Evolutionary conservation across 2,329 filamentous ascomycete genomes (phyloP), one percentile per base, ranked within the genome.

Genomic region (Pseudogymnoascus sp.): DNA sequence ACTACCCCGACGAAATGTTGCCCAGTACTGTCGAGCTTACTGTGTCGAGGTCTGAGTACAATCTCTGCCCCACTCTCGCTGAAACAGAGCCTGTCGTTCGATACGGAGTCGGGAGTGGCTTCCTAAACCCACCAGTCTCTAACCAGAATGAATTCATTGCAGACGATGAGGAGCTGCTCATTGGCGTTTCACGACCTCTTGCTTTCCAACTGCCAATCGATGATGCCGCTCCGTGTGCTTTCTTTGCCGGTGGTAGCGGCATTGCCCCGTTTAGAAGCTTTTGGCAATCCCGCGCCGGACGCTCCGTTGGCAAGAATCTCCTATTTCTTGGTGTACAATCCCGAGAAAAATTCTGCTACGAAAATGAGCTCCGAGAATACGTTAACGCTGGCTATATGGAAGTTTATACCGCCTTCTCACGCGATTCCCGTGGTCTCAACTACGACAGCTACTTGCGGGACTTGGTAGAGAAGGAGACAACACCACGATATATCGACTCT

Each of bases 201-300:
- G 73, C 77, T 1, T 82, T 83, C 66, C 79, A 82, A 53, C 71
- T 82, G 0, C 80, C 80, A 0, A 70, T 80, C 4, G 77, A 81
- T 36, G 71, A 74, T 12, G 78, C 78, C 33, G 77, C 78, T 0
- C 80, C 79, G 0, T 80, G 79, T 18, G 78, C 78, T 0, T 78
- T 78, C 65, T 82, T 82, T 64, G 80, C 80, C 0, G 80, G 80
- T 11, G 80, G 79, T 0, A 80, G 77, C 41, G 80, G 80, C 1
- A 80, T 82, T 25, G 80, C 80, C 0, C 79, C 80, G 0, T 82
- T 82, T 70, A 72, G 80, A 4, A 78, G 78, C 58, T 82, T 82
- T 67, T 82, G 79, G 79, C 78, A 81, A 67, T 72, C 77, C 9
- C 75, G 80, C 0, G 71, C 74, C 5, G 72, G 72, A 3, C 69